Percentiles rank a stretch among this genome's conserved stretches.
Conservation (phyloP, 148 eudicot species). For the Dysphania ambrosioides region DNA sequence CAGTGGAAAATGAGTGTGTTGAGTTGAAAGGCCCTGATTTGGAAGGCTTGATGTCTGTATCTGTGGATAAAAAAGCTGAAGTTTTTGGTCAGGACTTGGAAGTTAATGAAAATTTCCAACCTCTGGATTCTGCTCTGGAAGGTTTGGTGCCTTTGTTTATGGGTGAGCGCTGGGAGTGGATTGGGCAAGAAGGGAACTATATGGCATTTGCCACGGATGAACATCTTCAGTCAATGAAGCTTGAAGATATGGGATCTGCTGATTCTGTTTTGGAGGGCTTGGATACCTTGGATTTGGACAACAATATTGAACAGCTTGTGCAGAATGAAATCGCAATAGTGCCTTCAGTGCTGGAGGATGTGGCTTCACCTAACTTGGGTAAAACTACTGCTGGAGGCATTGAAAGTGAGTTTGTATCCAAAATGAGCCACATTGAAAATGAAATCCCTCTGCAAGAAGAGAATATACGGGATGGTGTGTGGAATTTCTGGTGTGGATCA, state of each 20-base stretch:
- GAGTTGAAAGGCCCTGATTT: conserved; percentile 18
- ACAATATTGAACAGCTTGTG: conserved; percentile 21
- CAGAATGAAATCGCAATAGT: too few relatives aligned
- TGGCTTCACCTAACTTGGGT: too few relatives aligned
- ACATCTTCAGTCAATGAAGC: conserved; percentile 1
- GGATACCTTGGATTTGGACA: conserved; percentile 23
- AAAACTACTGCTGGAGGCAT: too few relatives aligned
- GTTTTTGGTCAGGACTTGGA: conserved; percentile 17
- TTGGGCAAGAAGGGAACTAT: conserved; percentile 8
- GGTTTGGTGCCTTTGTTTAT: conserved; percentile 32
- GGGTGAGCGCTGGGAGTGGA: conserved; percentile 39
- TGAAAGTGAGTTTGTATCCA: too few relatives aligned
- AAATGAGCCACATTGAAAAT: too few relatives aligned
- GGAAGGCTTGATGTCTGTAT: conserved; percentile 27
- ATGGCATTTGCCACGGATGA: conserved; percentile 10
- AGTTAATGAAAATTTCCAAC: conserved; percentile 6
- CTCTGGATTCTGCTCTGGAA: conserved; percentile 20
- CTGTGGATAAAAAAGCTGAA: conserved; percentile 27
- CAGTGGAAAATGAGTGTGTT: conserved; percentile 18
- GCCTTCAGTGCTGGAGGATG: too few relatives aligned
- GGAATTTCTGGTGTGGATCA: conserved; percentile 37
- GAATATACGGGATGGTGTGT: too few relatives aligned
- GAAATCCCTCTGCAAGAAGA: too few relatives aligned
- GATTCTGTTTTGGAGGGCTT: conserved; percentile 27
- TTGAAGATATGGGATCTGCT: conserved; percentile 15